Base-by-base conservation (phyloP, 2,329 filamentous ascomycete species). In the Iodosphaeria phyllophila region DNA sequence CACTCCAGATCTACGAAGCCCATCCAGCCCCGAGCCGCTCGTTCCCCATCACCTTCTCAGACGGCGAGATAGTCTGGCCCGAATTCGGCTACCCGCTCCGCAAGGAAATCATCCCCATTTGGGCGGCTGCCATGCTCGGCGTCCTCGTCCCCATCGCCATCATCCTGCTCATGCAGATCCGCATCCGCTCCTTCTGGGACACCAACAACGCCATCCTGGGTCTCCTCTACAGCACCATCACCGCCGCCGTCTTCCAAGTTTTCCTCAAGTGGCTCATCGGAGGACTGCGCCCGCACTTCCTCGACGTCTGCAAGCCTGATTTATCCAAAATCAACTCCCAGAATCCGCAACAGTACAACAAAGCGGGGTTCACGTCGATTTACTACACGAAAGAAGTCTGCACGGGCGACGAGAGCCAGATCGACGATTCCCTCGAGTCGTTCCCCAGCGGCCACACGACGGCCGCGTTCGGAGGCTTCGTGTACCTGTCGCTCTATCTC, bases 241-340 rank as follows among this genome's bases (percentile, higher is more conserved):
- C 60, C 5, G 71, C 71, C 4, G 69, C 73, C n/a, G 65, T 80
- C 24, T 78, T 82, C 51, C 75, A 82, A 40, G 74, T 80, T 35
- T 73, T 79, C 40, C 38, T 80, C 43, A 82, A 82, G 48, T 74
- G 64, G 61, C 60, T 80, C 20, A 77, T 82, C 32, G 75, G 75
- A 9, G 74, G 74, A 9, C 51, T 75, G 12, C 61, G 73, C n/a
- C 74, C 74, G 1, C 69, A 78, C 44, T 80, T 79, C 51, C 57
- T 80, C 12, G 58, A 56, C 13, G 72, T 76, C 26, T 80, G 74
- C 58, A 62, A 72, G 43, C 75, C 73, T 1, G 58, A 59, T 28
- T 41, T 64, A n/a, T 49, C 50, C 4, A 46, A 47, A 1, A 44
- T 47, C 9, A 48, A 52, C 22, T 45, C 47, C 18, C 50, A 47